Base-by-base conservation (phyloP, 2,329 filamentous ascomycete genomes). In the Coleophoma eucalyptorum region DNA sequence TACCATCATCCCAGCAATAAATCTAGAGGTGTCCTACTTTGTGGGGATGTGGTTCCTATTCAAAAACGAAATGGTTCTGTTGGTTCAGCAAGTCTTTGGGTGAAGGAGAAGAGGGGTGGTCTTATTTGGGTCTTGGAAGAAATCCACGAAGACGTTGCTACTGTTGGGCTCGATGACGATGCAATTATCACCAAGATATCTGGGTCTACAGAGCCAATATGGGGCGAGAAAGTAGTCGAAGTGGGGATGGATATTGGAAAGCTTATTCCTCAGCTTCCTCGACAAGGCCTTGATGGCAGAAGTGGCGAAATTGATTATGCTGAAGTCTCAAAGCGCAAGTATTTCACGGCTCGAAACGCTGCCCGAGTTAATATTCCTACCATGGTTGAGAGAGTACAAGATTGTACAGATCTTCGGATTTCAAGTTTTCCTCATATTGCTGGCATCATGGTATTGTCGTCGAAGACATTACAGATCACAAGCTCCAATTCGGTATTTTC, bases 71-170 rank as follows among this genome's bases (percentile, higher is more conserved):
- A 99, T 62, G 94, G 94, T 4, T 82, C 87, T 11, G 93, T 87
- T 4, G 94, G 94, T 2, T 92, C 94, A 51, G 94, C 94, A 35
- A 97, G 92, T 69, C 74, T 99, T 37, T 99, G 94, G 94, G 94
- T 99, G 3, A 99, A 99, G 73, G 94, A 99, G 69, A 99, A 99
- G 70, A 83, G 87, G 45, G 85, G 90, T 48, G 92, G 93, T 10
- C 72, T 99, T 53, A 97, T 99, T 53, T 99, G 94, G 94, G 94
- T 99, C 8, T 72, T 99, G 2, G 94, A 99, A 67, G 94, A 99
- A 70, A 97, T 99, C 54, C 90, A 93, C 50, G 94, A 99, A 69
- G 92, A 99, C 66, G 86, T 94, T 37, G 91, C 89, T 4, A 81
- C 83, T 54, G 71, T 99, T 41, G 79, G 76, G 11, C 78, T 96